These are phyloP conservation scores for Metschnikowia colocasiae DNA, from an alignment of 805 yeast species.

Conservation along the genomic window DNA sequence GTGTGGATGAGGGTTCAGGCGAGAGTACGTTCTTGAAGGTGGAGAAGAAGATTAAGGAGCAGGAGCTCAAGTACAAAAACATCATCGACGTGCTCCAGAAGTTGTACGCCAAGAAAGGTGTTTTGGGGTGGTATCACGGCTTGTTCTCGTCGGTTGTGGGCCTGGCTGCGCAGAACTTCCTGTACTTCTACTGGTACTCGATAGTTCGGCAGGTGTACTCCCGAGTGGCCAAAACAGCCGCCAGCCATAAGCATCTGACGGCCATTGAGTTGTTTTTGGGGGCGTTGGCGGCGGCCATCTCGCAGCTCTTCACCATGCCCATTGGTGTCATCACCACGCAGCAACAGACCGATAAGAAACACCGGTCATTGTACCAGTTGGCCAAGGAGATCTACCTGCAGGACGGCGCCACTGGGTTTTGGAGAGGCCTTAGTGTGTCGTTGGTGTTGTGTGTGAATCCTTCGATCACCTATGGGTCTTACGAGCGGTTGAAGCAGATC, in stretches of 20 bases:
- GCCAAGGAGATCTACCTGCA: slow-evolving; percentile 49
- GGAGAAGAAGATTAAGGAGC: slow-evolving; percentile 16
- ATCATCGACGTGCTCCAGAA: slow-evolving; percentile 60
- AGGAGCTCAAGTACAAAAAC: slow-evolving; percentile 45
- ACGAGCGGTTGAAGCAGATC: slow-evolving; percentile 59
- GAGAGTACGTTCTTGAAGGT: slow-evolving; percentile 20
- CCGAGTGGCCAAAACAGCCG: slow-evolving; percentile 31
- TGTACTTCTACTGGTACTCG: slow-evolving; percentile 86
- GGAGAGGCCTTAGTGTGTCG: slow-evolving; percentile 83
- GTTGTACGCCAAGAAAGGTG: slow-evolving; percentile 57
- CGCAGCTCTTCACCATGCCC: slow-evolving; percentile 80
- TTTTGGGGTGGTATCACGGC: slow-evolving; percentile 71
- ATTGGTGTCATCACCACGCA: slow-evolving; percentile 66
- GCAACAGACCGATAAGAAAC: slow-evolving; percentile 51
- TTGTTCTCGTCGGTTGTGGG: slow-evolving; percentile 63
- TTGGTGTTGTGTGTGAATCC: slow-evolving; percentile 78
- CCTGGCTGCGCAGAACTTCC: slow-evolving; percentile 72
- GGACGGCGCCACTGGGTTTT: slow-evolving; percentile 68
- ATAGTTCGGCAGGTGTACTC: slow-evolving; percentile 58
- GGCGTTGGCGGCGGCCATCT: slow-evolving; percentile 76
- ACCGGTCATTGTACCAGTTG: slow-evolving; percentile 30
- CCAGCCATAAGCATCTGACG: slow-evolving; percentile 46
- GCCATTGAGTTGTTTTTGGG: slow-evolving; percentile 69
- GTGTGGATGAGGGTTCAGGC: slow-evolving; percentile 8
- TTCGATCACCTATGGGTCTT: slow-evolving; percentile 80